Percentiles rank a stretch among this genome's conserved stretches.
Evolutionary conservation across 805 yeast genomes (phyloP).

Genomic region (Yamadazyma olivae): DNA sequence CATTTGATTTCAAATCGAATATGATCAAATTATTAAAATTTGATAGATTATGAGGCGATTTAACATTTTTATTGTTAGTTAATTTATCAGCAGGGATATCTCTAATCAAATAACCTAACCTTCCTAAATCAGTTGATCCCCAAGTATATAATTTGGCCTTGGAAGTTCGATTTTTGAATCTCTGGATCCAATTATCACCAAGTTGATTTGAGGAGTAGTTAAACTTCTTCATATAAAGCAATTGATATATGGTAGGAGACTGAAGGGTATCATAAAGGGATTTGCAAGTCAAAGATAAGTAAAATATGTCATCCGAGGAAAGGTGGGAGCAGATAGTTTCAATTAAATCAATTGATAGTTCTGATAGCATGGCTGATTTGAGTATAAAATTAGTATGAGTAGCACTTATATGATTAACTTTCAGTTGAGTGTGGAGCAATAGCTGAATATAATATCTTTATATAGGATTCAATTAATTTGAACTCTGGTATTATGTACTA

Average conservation of each 20-base stretch:
- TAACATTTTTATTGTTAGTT: slow-evolving; percentile 24
- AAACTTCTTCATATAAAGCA: slow-evolving; percentile 43
- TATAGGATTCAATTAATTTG: too few relatives aligned
- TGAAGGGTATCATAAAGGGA: slow-evolving; percentile 26
- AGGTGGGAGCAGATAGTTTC: slow-evolving; percentile 16
- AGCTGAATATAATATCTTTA: too few relatives aligned
- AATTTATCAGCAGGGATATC: slow-evolving; percentile 22
- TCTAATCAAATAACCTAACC: slow-evolving; percentile 43
- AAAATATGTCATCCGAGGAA: slow-evolving; percentile 36
- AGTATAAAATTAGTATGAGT: too few relatives aligned
- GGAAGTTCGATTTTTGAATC: slow-evolving; percentile 38
- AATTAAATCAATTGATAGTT: slow-evolving; percentile 4
- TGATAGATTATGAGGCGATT: slow-evolving; percentile 35
- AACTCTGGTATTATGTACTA: too few relatives aligned
- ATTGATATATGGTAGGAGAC: slow-evolving; percentile 16
- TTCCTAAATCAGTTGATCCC: slow-evolving; percentile 43
- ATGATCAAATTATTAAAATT: slow-evolving; percentile 32
- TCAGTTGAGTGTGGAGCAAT: too few relatives aligned
- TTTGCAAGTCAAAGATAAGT: slow-evolving; percentile 38
- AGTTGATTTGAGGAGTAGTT: slow-evolving; percentile 38
- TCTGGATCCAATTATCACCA: slow-evolving; percentile 48
- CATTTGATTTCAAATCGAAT: slow-evolving; percentile 57
- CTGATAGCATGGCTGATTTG: slow-evolving; percentile 4
- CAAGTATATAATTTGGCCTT: slow-evolving; percentile 46
- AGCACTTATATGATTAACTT: too few relatives aligned